Percentiles rank a stretch among this genome's conserved stretches.
Evolutionary conservation across 352 stramenopile genomes (phyloP).

Genomic region (Pythium oligandrum): DNA sequence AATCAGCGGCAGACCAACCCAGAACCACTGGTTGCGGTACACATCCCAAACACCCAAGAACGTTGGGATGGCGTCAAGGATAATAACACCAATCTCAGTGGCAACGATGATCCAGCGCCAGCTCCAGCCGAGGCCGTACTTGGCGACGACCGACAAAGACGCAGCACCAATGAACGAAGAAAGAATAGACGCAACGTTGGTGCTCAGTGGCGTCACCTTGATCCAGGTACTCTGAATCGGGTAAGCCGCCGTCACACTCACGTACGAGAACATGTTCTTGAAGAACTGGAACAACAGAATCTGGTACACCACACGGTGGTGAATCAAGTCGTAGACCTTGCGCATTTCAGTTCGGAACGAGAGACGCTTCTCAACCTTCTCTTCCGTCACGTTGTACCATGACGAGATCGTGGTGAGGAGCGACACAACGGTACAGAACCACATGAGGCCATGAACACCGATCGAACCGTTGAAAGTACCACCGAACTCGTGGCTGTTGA

Average conservation of each 20-base stretch:
- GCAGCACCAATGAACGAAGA: constrained; percentile 10
- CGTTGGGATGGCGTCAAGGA: constrained; percentile 19
- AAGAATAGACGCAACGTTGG: constrained; percentile 18
- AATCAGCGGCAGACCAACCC: constrained; percentile 21
- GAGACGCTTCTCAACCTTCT: constrained; percentile 9
- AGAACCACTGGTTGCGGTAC: constrained; percentile 20
- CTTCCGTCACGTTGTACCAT: constrained; percentile 22
- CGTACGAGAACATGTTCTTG: constrained; percentile 24
- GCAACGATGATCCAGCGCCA: constrained; percentile 20
- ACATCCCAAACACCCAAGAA: constrained; percentile 27
- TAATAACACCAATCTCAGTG: constrained; percentile 14
- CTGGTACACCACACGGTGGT: constrained; percentile 25
- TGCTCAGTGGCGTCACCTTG: constrained; percentile 27
- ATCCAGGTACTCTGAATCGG: constrained; percentile 24
- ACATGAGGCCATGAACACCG: constrained; percentile 15
- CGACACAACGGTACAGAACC: constrained; percentile 17
- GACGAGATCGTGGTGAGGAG: constrained; percentile 6
- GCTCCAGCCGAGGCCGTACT: constrained; percentile 21
- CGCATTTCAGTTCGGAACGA: constrained; percentile 9
- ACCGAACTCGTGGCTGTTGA: constrained; percentile 25
- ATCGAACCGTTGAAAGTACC: constrained; percentile 16
- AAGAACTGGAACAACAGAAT: constrained; percentile 26
- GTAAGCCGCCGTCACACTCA: constrained; percentile 17
- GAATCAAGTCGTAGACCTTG: constrained; percentile 24
- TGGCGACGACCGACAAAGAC: constrained; percentile 9